Base-by-base conservation (phyloP, 192 early-diverging fungal species). In the Backusella morwellensis region DNA sequence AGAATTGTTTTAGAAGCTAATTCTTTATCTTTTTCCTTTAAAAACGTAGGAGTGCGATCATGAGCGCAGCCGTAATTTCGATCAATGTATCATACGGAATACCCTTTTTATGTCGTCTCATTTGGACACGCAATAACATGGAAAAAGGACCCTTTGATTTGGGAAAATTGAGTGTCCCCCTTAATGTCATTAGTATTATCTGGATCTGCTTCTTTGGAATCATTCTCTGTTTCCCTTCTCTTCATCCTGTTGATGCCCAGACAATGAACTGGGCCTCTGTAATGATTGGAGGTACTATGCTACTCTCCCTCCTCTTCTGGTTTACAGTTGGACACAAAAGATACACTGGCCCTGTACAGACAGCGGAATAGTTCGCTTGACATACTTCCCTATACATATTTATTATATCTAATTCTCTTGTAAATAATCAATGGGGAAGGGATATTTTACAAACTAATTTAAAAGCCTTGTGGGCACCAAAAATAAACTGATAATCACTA, bases 261-360 rank as follows among this genome's bases (percentile, higher is more conserved):
- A 80, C 77, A 38, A 87, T 87, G 86, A 87, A 87, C 67, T 87
- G 78, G 19, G 81, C 86, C 1, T 29, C 81, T 38, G 70, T 85
- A 8, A 87, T 87, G 73, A 83, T 87, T 7, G 78, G 77, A 0
- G 78, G 74, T 0, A 50, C 75, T 0, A 75, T 82, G 15, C 8
- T 83, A 1, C 82, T 83, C 47, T 77, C 84, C 44, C 72, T 85
- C 56, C 73, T 70, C 6, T 82, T 85, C 69, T 87, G 83, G 84
- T 82, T 83, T 42, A 73, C 78, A 21, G 79, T 70, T 41, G 86
- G 84, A 35, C 81, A 77, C 21, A 72, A 87, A 17, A 81, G 77
- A 73, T 87, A 85, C 66, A 77, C 79, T 66, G 84, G 84, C 1
- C 85, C 85, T 8, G 75, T 85, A 14, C 68, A 77, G 36, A 77